A percentile compares a stretch with the other conserved stretches of the same genome.
phyloP scores from a whole-genome alignment of 345 rosid species.

The Pistacia atlantica region DNA sequence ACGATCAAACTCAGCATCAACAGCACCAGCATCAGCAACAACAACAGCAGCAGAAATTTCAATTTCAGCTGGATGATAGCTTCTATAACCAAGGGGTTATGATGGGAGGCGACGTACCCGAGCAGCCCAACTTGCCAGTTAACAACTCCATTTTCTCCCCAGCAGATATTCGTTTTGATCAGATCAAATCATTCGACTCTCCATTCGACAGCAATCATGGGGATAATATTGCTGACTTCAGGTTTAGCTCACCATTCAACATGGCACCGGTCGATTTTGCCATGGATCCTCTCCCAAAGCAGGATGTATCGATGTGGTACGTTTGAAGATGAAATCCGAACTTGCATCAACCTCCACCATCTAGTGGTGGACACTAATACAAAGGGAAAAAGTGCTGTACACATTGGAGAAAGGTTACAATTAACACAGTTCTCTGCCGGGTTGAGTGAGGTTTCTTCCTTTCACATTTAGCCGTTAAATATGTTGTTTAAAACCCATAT shows the following conservation, averaged over 20 bases:
- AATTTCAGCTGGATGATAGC: conserved; percentile 31
- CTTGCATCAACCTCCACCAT: not conserved
- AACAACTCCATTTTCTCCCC: conserved; percentile 31
- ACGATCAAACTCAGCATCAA: conserved; percentile 15
- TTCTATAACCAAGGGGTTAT: conserved; percentile 32
- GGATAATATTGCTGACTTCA: conserved; percentile 17
- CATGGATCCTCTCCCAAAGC: conserved; percentile 34
- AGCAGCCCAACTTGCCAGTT: conserved; percentile 26
- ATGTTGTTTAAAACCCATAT: conserved; percentile 24
- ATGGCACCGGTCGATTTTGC: conserved; percentile 24
- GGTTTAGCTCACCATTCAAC: conserved; percentile 42
- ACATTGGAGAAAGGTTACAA: not conserved
- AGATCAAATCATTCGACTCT: conserved; percentile 39
- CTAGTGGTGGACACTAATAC: not conserved
- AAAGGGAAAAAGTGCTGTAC: not conserved
- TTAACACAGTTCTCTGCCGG: not conserved
- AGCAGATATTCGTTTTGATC: conserved; percentile 31
- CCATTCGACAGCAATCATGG: conserved; percentile 25
- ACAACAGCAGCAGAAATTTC: conserved; percentile 32
- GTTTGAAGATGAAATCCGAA: conserved; percentile 13
- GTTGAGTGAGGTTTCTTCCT: conserved; percentile 10
- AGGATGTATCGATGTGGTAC: conserved; percentile 39
- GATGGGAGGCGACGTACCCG: conserved; percentile 29
- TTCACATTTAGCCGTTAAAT: not conserved
- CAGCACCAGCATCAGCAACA: conserved; percentile 4